phyloP scores from a whole-genome alignment of 106 monocot genomes.

The Acanthochlamys bracteata region DNA sequence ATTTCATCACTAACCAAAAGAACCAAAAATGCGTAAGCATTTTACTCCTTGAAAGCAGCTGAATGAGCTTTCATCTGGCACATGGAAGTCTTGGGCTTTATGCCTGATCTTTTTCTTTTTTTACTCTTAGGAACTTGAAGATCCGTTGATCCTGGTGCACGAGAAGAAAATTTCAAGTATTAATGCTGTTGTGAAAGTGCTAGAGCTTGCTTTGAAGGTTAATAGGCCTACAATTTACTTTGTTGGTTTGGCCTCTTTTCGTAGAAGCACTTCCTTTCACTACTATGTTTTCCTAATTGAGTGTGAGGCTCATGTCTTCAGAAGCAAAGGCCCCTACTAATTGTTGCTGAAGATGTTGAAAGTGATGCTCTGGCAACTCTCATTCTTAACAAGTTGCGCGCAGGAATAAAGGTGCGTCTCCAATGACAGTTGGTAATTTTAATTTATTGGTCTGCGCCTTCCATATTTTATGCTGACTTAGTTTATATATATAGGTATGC shows the following conservation, averaged over 20 bases:
- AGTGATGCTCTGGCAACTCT: constrained; percentile 42
- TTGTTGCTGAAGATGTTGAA: constrained; percentile 18
- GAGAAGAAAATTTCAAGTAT: constrained; percentile 26
- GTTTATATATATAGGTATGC: constrained; percentile 44
- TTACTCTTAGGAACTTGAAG: constrained; percentile 19
- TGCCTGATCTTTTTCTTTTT: no score
- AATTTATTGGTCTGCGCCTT: no score
- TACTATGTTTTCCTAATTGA: no score
- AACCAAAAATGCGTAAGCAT: constrained; percentile 92
- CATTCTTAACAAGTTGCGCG: constrained; percentile 86
- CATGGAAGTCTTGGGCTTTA: no score
- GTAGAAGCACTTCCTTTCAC: no score
- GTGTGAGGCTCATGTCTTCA: constrained; percentile 22
- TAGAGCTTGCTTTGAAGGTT: constrained; percentile 31
- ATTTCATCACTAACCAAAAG: constrained; percentile 90
- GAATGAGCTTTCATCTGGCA: no score
- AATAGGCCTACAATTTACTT: neutral
- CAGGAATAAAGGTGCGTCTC: constrained; percentile 56
- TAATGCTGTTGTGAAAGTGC: constrained; percentile 20
- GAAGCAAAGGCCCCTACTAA: constrained; percentile 80
- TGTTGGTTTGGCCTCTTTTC: no score
- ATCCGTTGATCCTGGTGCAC: constrained; percentile 25
- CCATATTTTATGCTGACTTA: neutral
- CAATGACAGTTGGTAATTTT: no score
- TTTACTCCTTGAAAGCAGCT: neutral